Evolutionary conservation across 192 early-diverging fungal species (phyloP), one percentile per base, ranked within the genome.

Genomic region (Linnemannia exigua): DNA sequence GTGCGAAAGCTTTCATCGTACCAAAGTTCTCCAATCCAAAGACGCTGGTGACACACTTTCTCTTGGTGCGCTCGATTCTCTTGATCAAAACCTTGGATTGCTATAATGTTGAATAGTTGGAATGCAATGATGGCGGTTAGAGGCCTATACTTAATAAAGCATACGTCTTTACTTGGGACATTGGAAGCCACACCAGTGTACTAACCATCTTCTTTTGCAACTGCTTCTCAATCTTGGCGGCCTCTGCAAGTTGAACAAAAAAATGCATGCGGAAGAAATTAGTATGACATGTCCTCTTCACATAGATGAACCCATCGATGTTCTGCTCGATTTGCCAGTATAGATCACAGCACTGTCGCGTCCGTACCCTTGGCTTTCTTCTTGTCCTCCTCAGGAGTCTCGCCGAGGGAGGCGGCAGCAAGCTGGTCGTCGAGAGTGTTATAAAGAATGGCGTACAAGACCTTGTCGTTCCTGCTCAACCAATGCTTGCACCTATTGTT

Each of bases 21-120:
- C 95, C 96, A 93, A 98, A 99, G 54, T 93, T 88, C 72, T 99
- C 95, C 73, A 99, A 89, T 50, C 97, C 97, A 58, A 90, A 90
- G 51, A 99, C 92, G 38, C 87, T 92, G 11, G 96, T 98, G 20
- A 98, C 95, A 83, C 94, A 94, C 91, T 99, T 99, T 90, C 96
- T 92, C 89, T 97, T 98, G 75, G 94, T 98, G 72, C 99, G 93
- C 88, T 96, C 97, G 9, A 95, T 91, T 50, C 96, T 92, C 87
- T 97, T 97, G 87, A 99, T 97, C 37, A 93, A 78, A 31, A 99
- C 91, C 72, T 92, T 91, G 25, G 94, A 91, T 51, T 92, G 76
- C 89, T 91, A 73, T 67, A 19, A 75, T 63, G 58, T 63, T 15
- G 3, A 63, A 31, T 15, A 63, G 8, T 63, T n/a, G 11, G 22